Evolutionary conservation across 2,329 filamentous ascomycete species (phyloP), one percentile per base, ranked within the genome.

Genomic region (Fusarium subglutinans): DNA sequence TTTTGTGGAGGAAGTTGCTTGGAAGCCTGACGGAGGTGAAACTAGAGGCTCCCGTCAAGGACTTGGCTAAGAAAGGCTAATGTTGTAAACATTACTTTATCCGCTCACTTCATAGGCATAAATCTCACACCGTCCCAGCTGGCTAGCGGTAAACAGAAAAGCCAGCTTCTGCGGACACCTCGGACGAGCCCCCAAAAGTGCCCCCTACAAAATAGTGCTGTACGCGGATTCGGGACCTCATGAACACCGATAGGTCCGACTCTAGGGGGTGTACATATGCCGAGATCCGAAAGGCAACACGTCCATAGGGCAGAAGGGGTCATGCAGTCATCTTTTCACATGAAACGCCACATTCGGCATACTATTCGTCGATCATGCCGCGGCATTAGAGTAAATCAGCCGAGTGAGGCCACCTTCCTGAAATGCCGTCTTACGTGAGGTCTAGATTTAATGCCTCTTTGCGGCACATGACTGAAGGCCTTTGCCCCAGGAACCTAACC

Each of bases 1-100:
- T 5, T 5, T n/a, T 61, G 45, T 72, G 64, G 62, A n/a, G 26
- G 43, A 69, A 57, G 7, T 9, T 74, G 18, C 38, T 74, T 26
- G 30, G 17, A 10, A 15, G 24, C 7, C 14, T 70, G 28, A 54
- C 26, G 1, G 67, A 71, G 20, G 37, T 67, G 8, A 51, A 55
- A 12, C 1, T 65, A 0, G 60, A 65, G 10, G n/a, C 30, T 59
- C 26, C 53, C 11, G 17, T 11, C 22, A 12, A 33, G 3, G 20
- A 7, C 6, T n/a, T 11, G 5, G 9, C 18, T 2, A 56, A 56
- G 17, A 44, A 30, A 12, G 12, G 22, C 12, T 30, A 2, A 24
- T 9, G 5, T 28, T 22, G 13, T 11, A 17, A 43, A 17, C 9
- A 14, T n/a, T 18, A 13, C n/a, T 50, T 3, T 22, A 22, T 8